Conservation (phyloP, 1,284 basidiomycete species). For the Golubevia sp. region DNA sequence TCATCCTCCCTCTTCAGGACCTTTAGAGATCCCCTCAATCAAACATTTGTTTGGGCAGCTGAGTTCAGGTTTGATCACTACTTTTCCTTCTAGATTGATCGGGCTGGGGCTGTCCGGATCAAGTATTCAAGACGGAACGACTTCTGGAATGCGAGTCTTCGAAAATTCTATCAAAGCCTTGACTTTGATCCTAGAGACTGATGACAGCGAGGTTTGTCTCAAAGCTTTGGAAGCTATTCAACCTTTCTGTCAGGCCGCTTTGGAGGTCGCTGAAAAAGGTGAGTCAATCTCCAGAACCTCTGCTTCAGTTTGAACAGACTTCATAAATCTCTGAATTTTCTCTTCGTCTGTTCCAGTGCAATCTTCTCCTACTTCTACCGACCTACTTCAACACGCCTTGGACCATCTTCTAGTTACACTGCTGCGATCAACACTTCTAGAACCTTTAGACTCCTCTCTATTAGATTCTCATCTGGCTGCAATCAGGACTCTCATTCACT, state of each 20-base stretch:
- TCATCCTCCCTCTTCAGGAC: constrained; percentile 4
- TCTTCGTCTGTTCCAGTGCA: no score
- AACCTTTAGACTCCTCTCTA: no score
- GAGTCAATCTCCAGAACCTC: no score
- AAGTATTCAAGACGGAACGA: background rate
- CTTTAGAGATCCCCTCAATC: constrained; percentile 22
- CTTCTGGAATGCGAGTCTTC: constrained; percentile 5
- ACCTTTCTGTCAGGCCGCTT: constrained; percentile 3
- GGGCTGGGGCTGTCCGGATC: constrained; percentile 8
- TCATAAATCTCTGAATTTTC: no score
- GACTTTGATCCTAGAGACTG: constrained; percentile 22
- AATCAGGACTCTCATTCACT: no score
- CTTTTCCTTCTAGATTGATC: constrained; percentile 20
- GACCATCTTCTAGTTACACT: no score
- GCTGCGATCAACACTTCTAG: no score
- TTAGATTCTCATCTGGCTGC: no score
- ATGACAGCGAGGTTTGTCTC: constrained; percentile 23
- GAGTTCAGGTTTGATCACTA: constrained; percentile 13
- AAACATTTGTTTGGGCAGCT: constrained; percentile 21
- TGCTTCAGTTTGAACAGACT: no score
- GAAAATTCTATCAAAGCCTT: constrained; percentile 18
- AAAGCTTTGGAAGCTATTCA: constrained; percentile 21
- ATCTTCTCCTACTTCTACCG: no score
- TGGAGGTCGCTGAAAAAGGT: background rate
- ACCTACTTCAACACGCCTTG: no score